These are phyloP conservation scores for Talaromyces liani DNA, from an alignment of 495 filamentous ascomycete species.

Conservation along the genomic window DNA sequence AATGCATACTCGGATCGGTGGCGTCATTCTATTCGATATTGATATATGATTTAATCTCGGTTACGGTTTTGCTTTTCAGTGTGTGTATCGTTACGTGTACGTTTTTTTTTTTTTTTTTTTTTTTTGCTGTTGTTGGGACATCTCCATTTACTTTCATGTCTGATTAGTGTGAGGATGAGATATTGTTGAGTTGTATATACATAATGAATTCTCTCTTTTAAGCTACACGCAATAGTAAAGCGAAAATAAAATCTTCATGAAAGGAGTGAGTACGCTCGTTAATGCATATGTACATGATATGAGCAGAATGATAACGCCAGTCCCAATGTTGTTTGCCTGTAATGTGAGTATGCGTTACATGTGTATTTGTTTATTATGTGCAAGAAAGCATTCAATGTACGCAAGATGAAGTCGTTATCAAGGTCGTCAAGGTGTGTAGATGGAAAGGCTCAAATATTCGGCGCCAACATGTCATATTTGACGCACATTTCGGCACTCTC, in stretches of 20 bases:
- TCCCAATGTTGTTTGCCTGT: neutral
- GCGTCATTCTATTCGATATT: neutral
- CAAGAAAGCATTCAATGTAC: neutral
- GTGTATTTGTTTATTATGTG: neutral
- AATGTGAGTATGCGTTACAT: neutral
- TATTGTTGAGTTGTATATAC: neutral
- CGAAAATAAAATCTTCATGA: neutral
- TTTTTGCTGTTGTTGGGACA: neutral
- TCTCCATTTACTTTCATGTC: neutral
- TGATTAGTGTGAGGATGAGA: neutral
- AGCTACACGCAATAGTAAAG: neutral
- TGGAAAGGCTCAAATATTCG: conserved; percentile 55
- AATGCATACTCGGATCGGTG: neutral
- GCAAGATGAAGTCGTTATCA: neutral
- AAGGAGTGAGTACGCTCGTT: neutral
- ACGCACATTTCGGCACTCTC: conserved; percentile 83
- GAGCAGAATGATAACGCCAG: neutral
- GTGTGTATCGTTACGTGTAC: neutral
- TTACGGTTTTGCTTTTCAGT: neutral
- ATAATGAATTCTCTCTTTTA: neutral
- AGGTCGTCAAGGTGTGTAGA: neutral
- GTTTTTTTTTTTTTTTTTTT: neutral
- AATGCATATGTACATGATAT: neutral
- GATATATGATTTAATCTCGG: neutral
- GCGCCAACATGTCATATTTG: conserved; percentile 73